These are phyloP conservation scores for Hippophae tibetana DNA, from an alignment of 306 rosid species.

Conservation along the genomic window DNA sequence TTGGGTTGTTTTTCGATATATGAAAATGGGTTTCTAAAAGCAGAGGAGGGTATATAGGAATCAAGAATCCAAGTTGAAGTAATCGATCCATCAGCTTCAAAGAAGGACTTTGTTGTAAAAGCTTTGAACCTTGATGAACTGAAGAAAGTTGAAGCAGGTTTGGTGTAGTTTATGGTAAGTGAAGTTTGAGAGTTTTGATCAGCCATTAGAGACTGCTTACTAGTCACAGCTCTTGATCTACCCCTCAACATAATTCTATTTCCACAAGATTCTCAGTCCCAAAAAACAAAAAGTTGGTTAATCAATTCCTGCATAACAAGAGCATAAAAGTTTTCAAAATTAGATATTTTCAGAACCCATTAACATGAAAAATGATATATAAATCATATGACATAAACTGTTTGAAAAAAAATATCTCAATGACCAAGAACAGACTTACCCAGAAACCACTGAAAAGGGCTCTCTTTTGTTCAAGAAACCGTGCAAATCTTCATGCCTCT, in stretches of 20 bases:
- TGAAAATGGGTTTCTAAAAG: constrained; percentile 36
- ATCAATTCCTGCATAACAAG: constrained; percentile 6
- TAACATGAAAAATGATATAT: no score
- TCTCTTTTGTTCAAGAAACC: no score
- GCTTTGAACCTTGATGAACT: constrained; percentile 56
- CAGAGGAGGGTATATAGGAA: constrained; percentile 27
- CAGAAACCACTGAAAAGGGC: no score
- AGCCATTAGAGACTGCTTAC: constrained; percentile 69
- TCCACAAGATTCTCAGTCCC: constrained; percentile 5
- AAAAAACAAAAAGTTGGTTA: constrained; percentile 9
- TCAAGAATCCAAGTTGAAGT: constrained; percentile 83
- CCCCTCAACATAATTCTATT: constrained; percentile 54
- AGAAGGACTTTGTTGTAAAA: constrained; percentile 35
- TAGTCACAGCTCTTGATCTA: constrained; percentile 67
- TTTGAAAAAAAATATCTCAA: no score
- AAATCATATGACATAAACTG: no score
- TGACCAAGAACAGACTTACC: no score
- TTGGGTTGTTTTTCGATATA: constrained; percentile 20
- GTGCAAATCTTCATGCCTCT: no score
- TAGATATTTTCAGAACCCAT: neutral
- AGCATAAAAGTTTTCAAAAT: neutral
- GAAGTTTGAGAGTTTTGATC: constrained; percentile 54
- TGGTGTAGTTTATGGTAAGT: constrained; percentile 24
- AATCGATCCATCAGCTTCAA: constrained; percentile 33
- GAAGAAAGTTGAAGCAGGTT: constrained; percentile 40